These are phyloP conservation scores for Cladosporium sp. DNA, from an alignment of 2,329 filamentous ascomycete genomes.

Conservation along the genomic window DNA sequence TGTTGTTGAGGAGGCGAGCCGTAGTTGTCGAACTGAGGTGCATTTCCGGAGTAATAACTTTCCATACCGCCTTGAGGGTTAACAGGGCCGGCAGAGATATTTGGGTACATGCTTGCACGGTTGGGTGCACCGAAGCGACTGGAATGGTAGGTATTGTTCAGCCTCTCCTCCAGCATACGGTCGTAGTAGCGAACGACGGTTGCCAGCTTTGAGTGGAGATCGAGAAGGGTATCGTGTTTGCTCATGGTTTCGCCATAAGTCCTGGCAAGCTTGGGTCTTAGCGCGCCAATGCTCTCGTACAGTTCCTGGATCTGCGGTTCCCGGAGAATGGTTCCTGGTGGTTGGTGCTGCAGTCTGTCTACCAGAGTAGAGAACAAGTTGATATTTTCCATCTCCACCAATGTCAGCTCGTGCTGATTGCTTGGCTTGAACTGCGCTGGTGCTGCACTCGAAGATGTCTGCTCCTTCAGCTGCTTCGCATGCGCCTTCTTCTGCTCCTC, in stretches of 20 bases:
- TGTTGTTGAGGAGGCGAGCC: constrained; percentile 39
- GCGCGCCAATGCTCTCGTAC: constrained; percentile 92
- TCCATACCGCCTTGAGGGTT: constrained; percentile 55
- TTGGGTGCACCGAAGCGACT: constrained; percentile 47
- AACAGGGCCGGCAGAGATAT: constrained; percentile 52
- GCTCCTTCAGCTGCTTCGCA: constrained; percentile 76
- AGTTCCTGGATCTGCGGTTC: constrained; percentile 98
- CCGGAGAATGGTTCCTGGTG: constrained; percentile 89
- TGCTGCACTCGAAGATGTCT: constrained; percentile 44
- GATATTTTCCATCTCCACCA: constrained; percentile 95
- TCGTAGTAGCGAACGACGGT: constrained; percentile 98
- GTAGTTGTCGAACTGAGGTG: constrained; percentile 46
- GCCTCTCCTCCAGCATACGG: constrained; percentile 91
- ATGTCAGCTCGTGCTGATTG: constrained; percentile 90
- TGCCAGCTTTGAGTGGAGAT: constrained; percentile 90
- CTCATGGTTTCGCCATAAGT: constrained; percentile 99
- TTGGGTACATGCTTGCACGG: constrained; percentile 64
- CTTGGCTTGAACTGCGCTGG: constrained; percentile 61
- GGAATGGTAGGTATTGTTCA: constrained; percentile 89
- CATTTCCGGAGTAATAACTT: constrained; percentile 74
- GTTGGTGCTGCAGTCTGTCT: constrained; percentile 89
- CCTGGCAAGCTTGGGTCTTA: constrained; percentile 87
- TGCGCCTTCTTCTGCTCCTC: constrained; percentile 96
- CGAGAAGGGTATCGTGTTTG: constrained; percentile 93
- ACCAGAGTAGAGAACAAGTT: constrained; percentile 93